Evolutionary conservation across 2,329 filamentous ascomycete species (phyloP).

Genomic region (Aspergillus nomiae): DNA sequence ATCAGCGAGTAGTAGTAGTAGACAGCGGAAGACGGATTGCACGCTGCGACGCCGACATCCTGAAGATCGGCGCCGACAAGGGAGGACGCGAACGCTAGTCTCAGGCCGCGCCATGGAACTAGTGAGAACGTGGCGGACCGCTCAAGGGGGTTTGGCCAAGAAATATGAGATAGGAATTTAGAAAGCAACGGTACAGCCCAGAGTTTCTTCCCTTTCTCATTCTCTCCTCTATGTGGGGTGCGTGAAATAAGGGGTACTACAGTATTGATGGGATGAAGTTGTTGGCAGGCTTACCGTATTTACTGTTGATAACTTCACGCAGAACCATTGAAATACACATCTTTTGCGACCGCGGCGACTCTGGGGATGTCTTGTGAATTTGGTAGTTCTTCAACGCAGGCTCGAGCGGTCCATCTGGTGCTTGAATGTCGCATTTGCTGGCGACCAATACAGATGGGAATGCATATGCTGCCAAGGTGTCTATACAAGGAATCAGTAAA

Average conservation of each 20-base stretch:
- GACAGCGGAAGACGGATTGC: neutral
- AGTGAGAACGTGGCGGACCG: slow-evolving; percentile 32
- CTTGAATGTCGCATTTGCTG: slow-evolving; percentile 83
- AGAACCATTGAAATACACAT: slow-evolving; percentile 76
- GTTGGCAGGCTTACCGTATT: slow-evolving; percentile 62
- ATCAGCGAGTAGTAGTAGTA: neutral
- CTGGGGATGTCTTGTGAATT: slow-evolving; percentile 72
- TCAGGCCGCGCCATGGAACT: slow-evolving; percentile 23
- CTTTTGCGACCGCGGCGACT: slow-evolving; percentile 70
- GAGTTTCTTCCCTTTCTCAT: neutral
- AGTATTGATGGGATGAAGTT: neutral
- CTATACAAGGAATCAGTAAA: slow-evolving; percentile 49
- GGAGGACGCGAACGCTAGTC: slow-evolving; percentile 32
- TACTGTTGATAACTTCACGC: slow-evolving; percentile 66
- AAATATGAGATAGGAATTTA: neutral
- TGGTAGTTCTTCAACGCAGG: slow-evolving; percentile 70
- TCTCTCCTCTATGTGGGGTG: neutral
- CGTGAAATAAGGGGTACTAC: neutral
- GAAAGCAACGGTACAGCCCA: neutral
- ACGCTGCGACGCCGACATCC: slow-evolving; percentile 11
- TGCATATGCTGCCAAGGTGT: slow-evolving; percentile 69
- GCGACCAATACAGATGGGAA: slow-evolving; percentile 81
- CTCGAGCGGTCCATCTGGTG: slow-evolving; percentile 70
- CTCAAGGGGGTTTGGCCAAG: slow-evolving; percentile 18
- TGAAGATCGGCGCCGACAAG: slow-evolving; percentile 20